Evolutionary conservation across 768 basidiomycete species (phyloP).

Genomic region (Pleurotus tuber-regium): DNA sequence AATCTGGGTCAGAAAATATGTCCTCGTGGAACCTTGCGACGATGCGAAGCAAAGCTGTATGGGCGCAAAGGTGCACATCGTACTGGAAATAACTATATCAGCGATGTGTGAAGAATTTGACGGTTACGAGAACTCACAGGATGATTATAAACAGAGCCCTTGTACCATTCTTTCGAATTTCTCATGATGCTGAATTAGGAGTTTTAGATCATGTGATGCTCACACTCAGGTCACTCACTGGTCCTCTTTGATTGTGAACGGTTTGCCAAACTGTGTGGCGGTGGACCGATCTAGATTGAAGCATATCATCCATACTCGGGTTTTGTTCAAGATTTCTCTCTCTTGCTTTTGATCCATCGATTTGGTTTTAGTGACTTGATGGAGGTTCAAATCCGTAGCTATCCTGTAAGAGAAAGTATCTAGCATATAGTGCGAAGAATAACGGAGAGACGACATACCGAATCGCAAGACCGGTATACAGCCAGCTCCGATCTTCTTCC

Average conservation of each 20-base stretch:
- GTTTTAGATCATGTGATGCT: not conserved
- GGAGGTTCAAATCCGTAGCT: conserved; percentile 87
- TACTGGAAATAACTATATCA: conserved; percentile 42
- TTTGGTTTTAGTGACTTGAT: conserved; percentile 58
- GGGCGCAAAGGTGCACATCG: conserved; percentile 74
- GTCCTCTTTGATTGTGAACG: conserved; percentile 85
- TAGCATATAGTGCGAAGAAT: not conserved
- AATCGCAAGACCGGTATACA: conserved; percentile 85
- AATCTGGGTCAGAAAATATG: conserved; percentile 68
- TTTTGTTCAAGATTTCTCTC: conserved; percentile 81
- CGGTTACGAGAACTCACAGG: conserved; percentile 34
- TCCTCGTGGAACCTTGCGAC: conserved; percentile 75
- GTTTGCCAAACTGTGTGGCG: conserved; percentile 87
- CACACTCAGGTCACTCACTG: conserved; percentile 43
- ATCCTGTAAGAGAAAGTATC: conserved; percentile 44
- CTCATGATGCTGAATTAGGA: conserved; percentile 53
- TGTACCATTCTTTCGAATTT: conserved; percentile 74
- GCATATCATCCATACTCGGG: conserved; percentile 88
- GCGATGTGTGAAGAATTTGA: conserved; percentile 5
- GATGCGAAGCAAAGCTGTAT: conserved; percentile 66
- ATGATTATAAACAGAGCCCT: conserved; percentile 59
- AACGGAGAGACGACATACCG: conserved; percentile 38
- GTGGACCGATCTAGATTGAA: conserved; percentile 87
- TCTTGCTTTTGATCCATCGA: conserved; percentile 74
- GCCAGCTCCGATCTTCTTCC: conserved; percentile 90